Evolutionary conservation across 352 stramenopile genomes (phyloP).

Genomic region (Pythium guiyangense): DNA sequence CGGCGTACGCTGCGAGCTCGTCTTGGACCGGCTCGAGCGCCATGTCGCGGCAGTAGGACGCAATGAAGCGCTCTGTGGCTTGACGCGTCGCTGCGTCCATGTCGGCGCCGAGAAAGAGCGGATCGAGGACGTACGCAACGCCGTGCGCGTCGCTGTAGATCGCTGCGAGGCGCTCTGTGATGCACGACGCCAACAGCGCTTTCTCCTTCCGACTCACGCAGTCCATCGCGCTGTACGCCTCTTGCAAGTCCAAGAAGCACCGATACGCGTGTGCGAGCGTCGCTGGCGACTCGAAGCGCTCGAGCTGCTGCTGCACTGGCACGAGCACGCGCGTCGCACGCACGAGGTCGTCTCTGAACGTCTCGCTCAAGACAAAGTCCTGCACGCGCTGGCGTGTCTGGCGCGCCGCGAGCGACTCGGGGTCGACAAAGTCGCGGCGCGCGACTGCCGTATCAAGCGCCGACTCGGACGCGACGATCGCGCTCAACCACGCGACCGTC

Average conservation of each 20-base stretch:
- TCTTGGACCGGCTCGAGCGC: conserved; percentile 29
- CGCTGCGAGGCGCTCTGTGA: conserved; percentile 56
- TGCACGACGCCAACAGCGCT: conserved; percentile 54
- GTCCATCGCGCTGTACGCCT: conserved; percentile 48
- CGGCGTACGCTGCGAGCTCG: conserved; percentile 2
- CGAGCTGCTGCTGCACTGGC: conserved; percentile 52
- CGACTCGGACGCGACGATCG: conserved; percentile 43
- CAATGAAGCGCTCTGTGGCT: conserved; percentile 45
- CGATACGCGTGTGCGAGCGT: conserved; percentile 54
- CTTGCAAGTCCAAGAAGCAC: conserved; percentile 41
- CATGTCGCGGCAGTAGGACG: conserved; percentile 26
- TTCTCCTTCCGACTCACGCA: conserved; percentile 73
- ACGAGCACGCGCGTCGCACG: conserved; percentile 54
- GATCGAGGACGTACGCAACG: conserved; percentile 57
- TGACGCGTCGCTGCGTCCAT: conserved; percentile 45
- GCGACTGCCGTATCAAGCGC: conserved; percentile 49
- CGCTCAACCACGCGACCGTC: conserved; percentile 38
- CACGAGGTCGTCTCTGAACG: conserved; percentile 47
- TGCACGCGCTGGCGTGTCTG: conserved; percentile 45
- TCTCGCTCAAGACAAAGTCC: conserved; percentile 63
- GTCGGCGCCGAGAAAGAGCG: conserved; percentile 37
- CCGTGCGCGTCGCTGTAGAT: conserved; percentile 62
- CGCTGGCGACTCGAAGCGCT: conserved; percentile 27
- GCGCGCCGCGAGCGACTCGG: conserved; percentile 31
- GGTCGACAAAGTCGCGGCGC: conserved; percentile 53